A percentile compares a stretch with the other conserved stretches of the same genome.
Conservation (phyloP, 1,284 basidiomycete genomes). For the Mycena citricolor region DNA sequence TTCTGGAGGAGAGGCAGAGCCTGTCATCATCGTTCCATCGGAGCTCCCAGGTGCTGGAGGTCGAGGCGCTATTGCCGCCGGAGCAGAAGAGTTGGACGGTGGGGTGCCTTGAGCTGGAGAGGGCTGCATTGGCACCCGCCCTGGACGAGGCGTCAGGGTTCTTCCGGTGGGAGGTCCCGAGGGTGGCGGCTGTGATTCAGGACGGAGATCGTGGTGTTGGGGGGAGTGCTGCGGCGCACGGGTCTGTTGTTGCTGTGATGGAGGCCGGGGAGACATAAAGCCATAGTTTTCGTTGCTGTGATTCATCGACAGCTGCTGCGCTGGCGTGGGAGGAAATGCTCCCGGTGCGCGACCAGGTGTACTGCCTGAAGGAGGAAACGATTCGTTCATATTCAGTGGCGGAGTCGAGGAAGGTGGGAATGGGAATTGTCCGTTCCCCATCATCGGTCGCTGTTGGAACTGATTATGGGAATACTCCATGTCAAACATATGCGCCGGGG, state of each 20-base stretch:
- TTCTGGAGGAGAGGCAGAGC: constrained; percentile 22
- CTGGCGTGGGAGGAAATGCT: constrained; percentile 52
- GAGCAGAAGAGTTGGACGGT: constrained; percentile 19
- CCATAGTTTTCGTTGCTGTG: constrained; percentile 20
- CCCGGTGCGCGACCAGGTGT: constrained; percentile 37
- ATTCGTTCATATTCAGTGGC: constrained; percentile 16
- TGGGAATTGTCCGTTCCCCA: constrained; percentile 35
- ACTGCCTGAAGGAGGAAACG: constrained; percentile 15
- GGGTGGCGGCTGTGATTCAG: constrained; percentile 16
- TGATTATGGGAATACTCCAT: constrained; percentile 39
- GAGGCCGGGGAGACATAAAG: constrained; percentile 26
- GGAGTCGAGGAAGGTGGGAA: constrained; percentile 44
- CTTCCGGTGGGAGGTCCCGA: constrained; percentile 3
- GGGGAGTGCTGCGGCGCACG: constrained; percentile 27
- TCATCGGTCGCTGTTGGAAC: constrained; percentile 40
- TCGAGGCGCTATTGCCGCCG: constrained; percentile 19
- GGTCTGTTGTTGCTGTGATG: constrained; percentile 44
- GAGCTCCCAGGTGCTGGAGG: constrained; percentile 33
- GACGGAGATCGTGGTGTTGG: constrained; percentile 15
- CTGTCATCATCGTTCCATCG: constrained; percentile 18
- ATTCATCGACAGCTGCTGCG: constrained; percentile 56
- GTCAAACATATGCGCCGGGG: constrained; percentile 41
- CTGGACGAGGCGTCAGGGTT: background rate
- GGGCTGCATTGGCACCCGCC: constrained; percentile 19
- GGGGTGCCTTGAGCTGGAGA: constrained; percentile 19